Evolutionary conservation across 257 asterid species (phyloP).

Genomic region (Coffea canephora): DNA sequence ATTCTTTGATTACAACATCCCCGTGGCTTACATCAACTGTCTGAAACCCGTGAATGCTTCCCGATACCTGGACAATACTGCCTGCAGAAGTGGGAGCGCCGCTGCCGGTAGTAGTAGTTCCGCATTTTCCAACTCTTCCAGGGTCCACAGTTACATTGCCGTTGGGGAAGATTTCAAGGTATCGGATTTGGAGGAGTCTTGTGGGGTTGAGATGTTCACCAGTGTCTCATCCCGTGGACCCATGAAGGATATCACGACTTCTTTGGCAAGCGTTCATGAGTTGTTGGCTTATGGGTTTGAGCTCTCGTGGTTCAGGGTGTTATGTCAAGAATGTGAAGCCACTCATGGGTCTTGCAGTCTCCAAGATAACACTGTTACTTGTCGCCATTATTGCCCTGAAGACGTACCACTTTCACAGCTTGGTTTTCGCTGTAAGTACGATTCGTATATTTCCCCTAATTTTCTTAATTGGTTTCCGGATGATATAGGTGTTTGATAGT

Average conservation of each 20-base stretch:
- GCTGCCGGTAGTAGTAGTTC: background rate
- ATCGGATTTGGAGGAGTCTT: slow-evolving; percentile 40
- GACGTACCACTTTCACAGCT: slow-evolving; percentile 30
- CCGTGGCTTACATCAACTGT: slow-evolving; percentile 36
- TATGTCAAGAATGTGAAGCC: slow-evolving; percentile 22
- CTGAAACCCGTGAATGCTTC: slow-evolving; percentile 23
- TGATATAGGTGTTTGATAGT: background rate
- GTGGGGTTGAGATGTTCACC: slow-evolving; percentile 36
- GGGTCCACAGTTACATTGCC: slow-evolving; percentile 33
- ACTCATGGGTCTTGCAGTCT: slow-evolving; percentile 19
- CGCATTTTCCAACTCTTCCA: slow-evolving; percentile 20
- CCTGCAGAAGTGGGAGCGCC: slow-evolving; percentile 22
- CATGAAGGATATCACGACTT: slow-evolving; percentile 1
- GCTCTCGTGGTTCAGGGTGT: slow-evolving; percentile 25
- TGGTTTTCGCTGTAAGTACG: slow-evolving; percentile 35
- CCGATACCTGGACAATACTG: slow-evolving; percentile 31
- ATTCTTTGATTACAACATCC: background rate
- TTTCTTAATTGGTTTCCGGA: background rate
- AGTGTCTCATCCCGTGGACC: slow-evolving; percentile 20
- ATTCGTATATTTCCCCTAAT: background rate
- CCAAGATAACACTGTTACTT: slow-evolving; percentile 17
- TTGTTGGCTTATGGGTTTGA: slow-evolving; percentile 48
- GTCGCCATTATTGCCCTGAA: slow-evolving; percentile 37
- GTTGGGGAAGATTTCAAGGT: slow-evolving; percentile 19
- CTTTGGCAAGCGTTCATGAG: slow-evolving; percentile 28